Evolutionary conservation across 2,329 filamentous ascomycete species (phyloP), one percentile per base, ranked within the genome.

Genomic region (Emergomyces africanus): DNA sequence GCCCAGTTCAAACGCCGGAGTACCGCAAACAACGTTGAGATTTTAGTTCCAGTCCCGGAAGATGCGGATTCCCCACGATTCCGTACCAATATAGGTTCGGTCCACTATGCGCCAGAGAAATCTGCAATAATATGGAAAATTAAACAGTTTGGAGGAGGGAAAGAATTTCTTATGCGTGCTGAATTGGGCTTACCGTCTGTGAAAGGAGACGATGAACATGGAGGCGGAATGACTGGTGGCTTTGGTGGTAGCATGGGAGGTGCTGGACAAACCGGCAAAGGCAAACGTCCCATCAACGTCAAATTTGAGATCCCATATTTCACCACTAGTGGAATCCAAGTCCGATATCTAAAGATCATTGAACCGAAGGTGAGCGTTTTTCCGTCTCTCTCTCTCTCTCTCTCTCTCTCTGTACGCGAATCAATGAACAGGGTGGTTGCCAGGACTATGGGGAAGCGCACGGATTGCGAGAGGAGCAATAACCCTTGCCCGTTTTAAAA

Each of bases 271-370:
- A 76, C 75, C 23, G 86, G 84, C 60, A 97, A 97, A 78, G 89
- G 89, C 23, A 99, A 97, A 81, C 80, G 94, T 66, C 94, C 94
- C 0, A 99, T 99, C 69, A 92, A 91, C 74, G 94, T 99, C 78
- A 99, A 99, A 78, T 99, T 99, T 72, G 94, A 99, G 79, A 99
- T 99, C 70, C 94, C 94, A n/a, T 99, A 99, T 77, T 99, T 99
- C 73, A 99, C 94, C n/a, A 99, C 95, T 2, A 95, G 89, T 76
- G 94, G 94, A 64, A 99, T 99, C 66, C 95, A 99, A 75, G 94
- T 99, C 68, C 84, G 94, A 69, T 99, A 99, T 74, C 77, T 99
- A 73, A 99, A 99, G 82, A 99, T 99, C 70, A 97, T 95, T 64
- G 94, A 99, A 76, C 94, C 94, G 53, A 99, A 99, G 89, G 92